Base-by-base conservation (phyloP, 2,329 filamentous ascomycete species). In the Aspergillus alliaceus region DNA sequence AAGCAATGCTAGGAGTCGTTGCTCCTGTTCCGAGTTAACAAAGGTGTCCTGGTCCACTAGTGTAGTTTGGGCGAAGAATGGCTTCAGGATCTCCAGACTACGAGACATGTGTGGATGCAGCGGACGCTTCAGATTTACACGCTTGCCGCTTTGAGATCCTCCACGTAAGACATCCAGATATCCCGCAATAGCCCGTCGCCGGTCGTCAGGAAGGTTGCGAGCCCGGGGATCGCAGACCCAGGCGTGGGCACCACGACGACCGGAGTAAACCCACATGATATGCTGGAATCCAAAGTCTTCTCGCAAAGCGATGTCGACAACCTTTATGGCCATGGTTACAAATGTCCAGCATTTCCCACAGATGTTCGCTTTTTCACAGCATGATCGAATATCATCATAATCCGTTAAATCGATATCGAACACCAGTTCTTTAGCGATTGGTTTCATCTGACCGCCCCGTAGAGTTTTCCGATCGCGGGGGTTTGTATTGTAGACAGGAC, bases 331-430 rank as follows among this genome's bases (percentile, higher is more conserved):
- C 92, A 99, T 98, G 24, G 91, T 96, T 66, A 96, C 96, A 75
- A 98, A 99, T 50, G 89, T 83, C 95, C 95, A 99, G 78, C 95
- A 99, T 72, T 93, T 95, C 64, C 82, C 83, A 74, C 95, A 99
- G 63, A 99, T 98, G 66, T 90, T 96, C 8, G 93, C 91, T 72
- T 93, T 93, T 68, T 88, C 87, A 73, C 95, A 99, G 77, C 95
- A 99, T 27, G 93, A 97, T 65, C 95, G 88, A 63, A 99, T 90
- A 64, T 96, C 91, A 72, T 99, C 95, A 76, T 99, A 99, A 77
- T 98, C 95, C 54, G 95, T 98, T 84, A 99, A 84, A 84, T 99
- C 95, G 68, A 99, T 98, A 88, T 99, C 95, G 75, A 99, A 98
- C 67, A 96, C 96, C 37, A 99, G 80, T 74, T 99, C 95, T 74